Base-by-base conservation (phyloP, 768 basidiomycete genomes). In the Termitomyces sp. region DNA sequence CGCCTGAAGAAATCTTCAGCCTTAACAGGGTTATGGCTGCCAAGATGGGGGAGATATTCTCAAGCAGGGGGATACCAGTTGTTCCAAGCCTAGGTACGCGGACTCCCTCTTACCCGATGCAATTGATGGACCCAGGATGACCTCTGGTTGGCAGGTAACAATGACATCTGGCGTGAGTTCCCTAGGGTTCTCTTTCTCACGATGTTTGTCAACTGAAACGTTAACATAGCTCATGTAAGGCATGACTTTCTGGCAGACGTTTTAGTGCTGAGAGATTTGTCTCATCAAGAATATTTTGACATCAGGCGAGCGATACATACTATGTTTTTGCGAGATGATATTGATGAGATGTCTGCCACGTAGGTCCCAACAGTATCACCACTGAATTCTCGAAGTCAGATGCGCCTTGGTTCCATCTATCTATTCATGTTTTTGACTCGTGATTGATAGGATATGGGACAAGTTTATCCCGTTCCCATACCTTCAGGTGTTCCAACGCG, bases 131-230 rank as follows among this genome's bases (percentile, higher is more conserved):
- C 38, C 55, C 26, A 24, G 11, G 9, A 36, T 50, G 52, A 36
- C 22, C 60, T 24, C 60, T 47, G 26, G 33, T 56, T 45, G 46
- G n/a, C 46, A 90, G 92, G 92, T 24, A 95, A 95, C 71, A 95
- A 95, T 70, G 93, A 95, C 74, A 80, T 95, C 50, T 94, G 90
- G 84, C 92, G 88, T 90, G 72, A 78, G 86, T 70, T 26, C 14
- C 56, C 38, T 26, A 30, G 10, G 36, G 13, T 56, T 48, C 24
- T 50, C 32, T 60, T 40, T 33, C 58, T 54, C 52, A 48, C 57
- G 46, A 26, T 41, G 6, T 3, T 0, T 20, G n/a, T 7, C 8
- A n/a, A 41, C 40, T 41, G n/a, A 41, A 41, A 41, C 38, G 24
- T 38, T 18, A 47, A 55, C 57, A 56, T 63, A 87, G 86, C 86